These are phyloP conservation scores for Triticum urartu DNA, from an alignment of 176 grass and related monocot species.

Conservation along the genomic window DNA sequence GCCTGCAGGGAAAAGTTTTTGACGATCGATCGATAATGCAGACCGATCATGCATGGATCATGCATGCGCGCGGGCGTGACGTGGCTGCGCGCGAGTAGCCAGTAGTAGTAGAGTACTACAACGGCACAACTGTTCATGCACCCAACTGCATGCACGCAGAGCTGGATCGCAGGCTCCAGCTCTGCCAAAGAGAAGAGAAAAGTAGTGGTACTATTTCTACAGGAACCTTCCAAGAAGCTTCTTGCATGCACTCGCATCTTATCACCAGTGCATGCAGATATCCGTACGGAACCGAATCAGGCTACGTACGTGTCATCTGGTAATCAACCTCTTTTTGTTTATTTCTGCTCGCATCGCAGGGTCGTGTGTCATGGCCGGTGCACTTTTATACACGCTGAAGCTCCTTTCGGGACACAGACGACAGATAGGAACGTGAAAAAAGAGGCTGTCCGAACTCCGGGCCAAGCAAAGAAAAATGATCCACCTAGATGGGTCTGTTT, in stretches of 20 bases:
- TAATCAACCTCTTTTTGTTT: not conserved
- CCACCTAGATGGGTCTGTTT: not conserved
- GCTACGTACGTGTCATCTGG: not conserved
- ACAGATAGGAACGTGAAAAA: not conserved
- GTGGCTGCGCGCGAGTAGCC: no score
- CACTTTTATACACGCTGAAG: not conserved
- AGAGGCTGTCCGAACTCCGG: not conserved
- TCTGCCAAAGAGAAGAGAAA: no score
- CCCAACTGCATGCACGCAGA: no score
- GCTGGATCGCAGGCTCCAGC: no score
- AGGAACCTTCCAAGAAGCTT: no score
- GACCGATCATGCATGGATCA: no score
- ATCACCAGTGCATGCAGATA: not conserved
- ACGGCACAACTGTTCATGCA: no score
- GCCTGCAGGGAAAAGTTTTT: not conserved
- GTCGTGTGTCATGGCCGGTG: not conserved
- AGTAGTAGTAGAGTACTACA: no score
- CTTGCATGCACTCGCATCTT: no score
- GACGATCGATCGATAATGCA: no score
- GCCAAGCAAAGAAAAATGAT: not conserved
- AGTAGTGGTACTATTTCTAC: no score
- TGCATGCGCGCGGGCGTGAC: no score
- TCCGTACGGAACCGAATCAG: not conserved
- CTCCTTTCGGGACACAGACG: not conserved
- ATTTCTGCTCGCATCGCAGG: not conserved